Base-by-base conservation (phyloP, 345 rosid species). In the Pistacia integerrima region DNA sequence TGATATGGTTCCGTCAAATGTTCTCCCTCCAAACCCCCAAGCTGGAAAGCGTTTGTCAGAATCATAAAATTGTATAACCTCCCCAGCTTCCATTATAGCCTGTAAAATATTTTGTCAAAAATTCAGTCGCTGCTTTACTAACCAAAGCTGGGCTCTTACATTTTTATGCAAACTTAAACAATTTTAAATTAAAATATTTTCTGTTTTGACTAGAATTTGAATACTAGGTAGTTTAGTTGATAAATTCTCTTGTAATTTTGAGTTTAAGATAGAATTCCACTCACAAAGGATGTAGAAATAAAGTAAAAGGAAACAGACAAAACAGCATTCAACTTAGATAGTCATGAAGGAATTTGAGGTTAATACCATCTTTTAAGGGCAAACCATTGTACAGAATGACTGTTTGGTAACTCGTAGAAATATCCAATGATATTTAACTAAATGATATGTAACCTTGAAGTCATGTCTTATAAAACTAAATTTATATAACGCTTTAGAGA, bases 1-100 rank as follows among this genome's bases (percentile, higher is more conserved):
- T 12, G 98, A 94, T 41, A 94, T 73, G 1, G 78, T 44, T 60
- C 91, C 88, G 74, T 77, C 67, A 14, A 77, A 73, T 20, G 90
- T 84, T 84, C 87, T 89, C 79, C 93, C 98, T 33, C 98, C 97
- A 73, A 92, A 94, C n/a, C 97, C 98, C 98, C 94, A 92, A 3
- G 97, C 93, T 28, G 97, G 91, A 78, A 92, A 94, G 33, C 86
- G 84, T 72, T 77, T 86, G 76, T 94, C 97, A 11, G 92, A 85
- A 86, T 93, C 98, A 30, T 94, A 93, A 77, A 94, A 90, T 76
- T 94, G 93, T 57, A 93, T 86, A 2, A 93, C 97, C 83, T 94
- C 92, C 64, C 97, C 98, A 65, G 88, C 93, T 66, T 91, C 97
- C 87, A 78, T 81, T 75, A 94, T 91, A 79, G 98, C 95, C 98